These are phyloP conservation scores for Lepidium sativum DNA, from an alignment of 345 rosid species.

Conservation along the genomic window DNA sequence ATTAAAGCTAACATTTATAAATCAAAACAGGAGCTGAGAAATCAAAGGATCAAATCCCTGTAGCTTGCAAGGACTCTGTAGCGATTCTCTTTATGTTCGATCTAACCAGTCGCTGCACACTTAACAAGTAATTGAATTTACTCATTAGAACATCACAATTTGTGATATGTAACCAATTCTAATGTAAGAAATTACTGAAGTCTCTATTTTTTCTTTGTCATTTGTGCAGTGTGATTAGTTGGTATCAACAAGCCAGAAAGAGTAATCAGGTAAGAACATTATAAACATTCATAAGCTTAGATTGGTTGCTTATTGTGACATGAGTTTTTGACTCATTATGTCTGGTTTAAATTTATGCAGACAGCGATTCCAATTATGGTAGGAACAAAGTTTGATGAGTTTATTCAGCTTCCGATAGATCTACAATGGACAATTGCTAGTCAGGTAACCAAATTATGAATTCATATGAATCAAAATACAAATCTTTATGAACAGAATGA, in stretches of 20 bases:
- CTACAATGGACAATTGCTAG: constrained; percentile 84
- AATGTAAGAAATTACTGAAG: too few species aligned
- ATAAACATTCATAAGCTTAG: too few species aligned
- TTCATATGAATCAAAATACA: not conserved
- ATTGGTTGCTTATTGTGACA: too few species aligned
- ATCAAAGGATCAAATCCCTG: constrained; percentile 42
- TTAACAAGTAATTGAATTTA: constrained; percentile 32
- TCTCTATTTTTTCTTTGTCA: not conserved
- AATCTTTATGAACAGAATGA: not conserved
- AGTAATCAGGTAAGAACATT: constrained; percentile 54
- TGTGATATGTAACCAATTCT: too few species aligned
- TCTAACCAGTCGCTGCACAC: constrained; percentile 75
- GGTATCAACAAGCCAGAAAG: constrained; percentile 77
- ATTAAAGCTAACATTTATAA: not conserved
- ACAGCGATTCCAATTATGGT: constrained; percentile 77
- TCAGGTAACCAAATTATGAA: constrained; percentile 43
- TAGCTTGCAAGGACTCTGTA: constrained; percentile 75
- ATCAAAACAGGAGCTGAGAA: constrained; percentile 42
- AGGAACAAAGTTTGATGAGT: constrained; percentile 93
- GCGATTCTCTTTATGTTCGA: constrained; percentile 90
- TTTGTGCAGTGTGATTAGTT: constrained; percentile 52
- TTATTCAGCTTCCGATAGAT: constrained; percentile 85
- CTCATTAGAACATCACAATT: too few species aligned
- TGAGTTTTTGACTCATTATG: too few species aligned
- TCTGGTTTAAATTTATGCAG: constrained; percentile 14